These are phyloP conservation scores for Lepiota brunneoincarnata DNA, from an alignment of 768 basidiomycete species.

Conservation along the genomic window DNA sequence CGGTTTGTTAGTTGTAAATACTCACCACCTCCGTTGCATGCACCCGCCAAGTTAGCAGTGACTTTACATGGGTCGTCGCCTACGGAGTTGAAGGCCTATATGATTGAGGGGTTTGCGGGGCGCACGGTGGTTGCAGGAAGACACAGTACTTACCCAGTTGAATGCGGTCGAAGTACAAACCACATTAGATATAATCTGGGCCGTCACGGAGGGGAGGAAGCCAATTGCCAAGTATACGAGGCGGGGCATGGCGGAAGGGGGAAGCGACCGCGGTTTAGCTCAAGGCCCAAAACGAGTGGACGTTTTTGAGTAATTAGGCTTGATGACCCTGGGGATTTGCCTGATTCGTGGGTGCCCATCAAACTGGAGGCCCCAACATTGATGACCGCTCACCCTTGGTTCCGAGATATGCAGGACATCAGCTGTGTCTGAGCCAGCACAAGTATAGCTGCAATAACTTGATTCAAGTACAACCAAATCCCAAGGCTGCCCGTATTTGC, in stretches of 20 bases:
- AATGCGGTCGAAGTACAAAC: neutral
- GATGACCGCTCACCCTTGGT: too few relatives aligned
- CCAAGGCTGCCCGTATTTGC: neutral
- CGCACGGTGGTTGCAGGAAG: neutral
- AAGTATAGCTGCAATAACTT: too few relatives aligned
- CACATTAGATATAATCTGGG: neutral
- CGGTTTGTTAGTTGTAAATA: neutral
- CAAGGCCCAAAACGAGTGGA: neutral
- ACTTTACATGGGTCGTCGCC: slow-evolving; percentile 44
- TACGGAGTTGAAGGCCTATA: slow-evolving; percentile 37
- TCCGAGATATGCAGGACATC: too few relatives aligned
- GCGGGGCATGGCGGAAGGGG: slow-evolving; percentile 1
- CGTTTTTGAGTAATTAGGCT: neutral
- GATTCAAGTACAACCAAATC: neutral
- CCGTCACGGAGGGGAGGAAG: slow-evolving; percentile 1
- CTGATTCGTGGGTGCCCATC: neutral
- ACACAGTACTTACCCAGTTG: neutral
- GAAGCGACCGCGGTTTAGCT: neutral
- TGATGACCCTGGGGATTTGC: slow-evolving; percentile 6
- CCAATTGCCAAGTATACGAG: slow-evolving; percentile 1
- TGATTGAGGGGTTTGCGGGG: neutral
- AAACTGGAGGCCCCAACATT: too few relatives aligned
- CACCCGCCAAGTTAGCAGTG: slow-evolving; percentile 37
- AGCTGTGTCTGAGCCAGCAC: too few relatives aligned
- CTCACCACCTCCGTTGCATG: slow-evolving; percentile 36